phyloP scores from a whole-genome alignment of 2,329 filamentous ascomycete genomes.

The Tricladium varicosporioides region DNA sequence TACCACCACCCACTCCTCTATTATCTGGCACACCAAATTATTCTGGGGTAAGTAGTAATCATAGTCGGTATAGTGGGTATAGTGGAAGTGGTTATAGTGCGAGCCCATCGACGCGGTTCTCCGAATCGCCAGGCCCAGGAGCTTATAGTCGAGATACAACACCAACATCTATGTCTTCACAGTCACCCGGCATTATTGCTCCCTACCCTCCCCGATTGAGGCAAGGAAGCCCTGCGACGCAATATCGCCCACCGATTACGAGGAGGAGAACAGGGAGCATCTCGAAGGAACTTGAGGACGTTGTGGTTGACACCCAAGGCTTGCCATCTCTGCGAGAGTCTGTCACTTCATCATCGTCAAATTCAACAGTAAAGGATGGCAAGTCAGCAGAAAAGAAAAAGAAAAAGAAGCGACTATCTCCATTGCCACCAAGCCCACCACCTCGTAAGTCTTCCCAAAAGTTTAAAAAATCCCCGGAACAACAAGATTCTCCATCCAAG shows the following conservation, averaged over 20 bases:
- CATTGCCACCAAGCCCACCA: slow-evolving; percentile 57
- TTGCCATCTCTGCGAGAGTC: slow-evolving; percentile 68
- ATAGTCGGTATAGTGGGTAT: slow-evolving; percentile 36
- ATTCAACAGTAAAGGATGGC: slow-evolving; percentile 59
- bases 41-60: slow-evolving; percentile 42
- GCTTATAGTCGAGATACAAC: slow-evolving; percentile 76
- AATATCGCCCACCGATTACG: slow-evolving; percentile 55
- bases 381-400: slow-evolving; percentile 35
- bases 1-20: slow-evolving; percentile 65
- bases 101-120: slow-evolving; percentile 74
- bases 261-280: slow-evolving; percentile 55
- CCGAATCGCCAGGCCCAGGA: slow-evolving; percentile 67
- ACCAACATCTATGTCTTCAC: slow-evolving; percentile 74
- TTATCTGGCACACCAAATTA: slow-evolving; percentile 49
- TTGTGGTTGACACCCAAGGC: slow-evolving; percentile 50
- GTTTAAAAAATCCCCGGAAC: slow-evolving; percentile 40
- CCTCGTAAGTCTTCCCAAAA: slow-evolving; percentile 61
- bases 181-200: slow-evolving; percentile 62
- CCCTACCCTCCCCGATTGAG: slow-evolving; percentile 44
- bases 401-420: slow-evolving; percentile 44
- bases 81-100: slow-evolving; percentile 55
- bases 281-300: slow-evolving; percentile 48
- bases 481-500: slow-evolving; percentile 41
- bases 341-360: slow-evolving; percentile 69
- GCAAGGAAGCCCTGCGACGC: slow-evolving; percentile 54